Percentiles rank a stretch among this genome's conserved stretches.
phyloP scores from a whole-genome alignment of 768 basidiomycete genomes.

The Trametes maxima region DNA sequence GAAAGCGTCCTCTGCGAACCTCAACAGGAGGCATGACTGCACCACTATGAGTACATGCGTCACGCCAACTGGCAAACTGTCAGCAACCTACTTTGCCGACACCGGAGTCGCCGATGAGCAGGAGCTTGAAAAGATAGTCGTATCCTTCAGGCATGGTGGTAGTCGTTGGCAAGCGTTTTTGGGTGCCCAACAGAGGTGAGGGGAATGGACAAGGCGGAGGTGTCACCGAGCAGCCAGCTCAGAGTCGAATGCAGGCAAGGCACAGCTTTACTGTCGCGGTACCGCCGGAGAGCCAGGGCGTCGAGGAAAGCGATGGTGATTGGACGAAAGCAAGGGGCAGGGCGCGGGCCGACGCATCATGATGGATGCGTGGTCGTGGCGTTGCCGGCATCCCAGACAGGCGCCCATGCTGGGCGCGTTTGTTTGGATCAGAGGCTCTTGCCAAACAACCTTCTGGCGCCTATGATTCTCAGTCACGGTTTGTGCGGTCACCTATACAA shows the following conservation, averaged over 20 bases:
- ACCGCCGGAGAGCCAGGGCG: constrained; percentile 2
- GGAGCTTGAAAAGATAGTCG: constrained; percentile 94
- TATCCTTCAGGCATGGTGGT: constrained; percentile 67
- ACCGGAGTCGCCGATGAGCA: constrained; percentile 94
- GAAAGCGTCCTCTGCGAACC: constrained; percentile 96
- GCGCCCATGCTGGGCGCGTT: constrained; percentile 1
- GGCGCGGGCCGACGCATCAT: not conserved
- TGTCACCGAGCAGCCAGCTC: not conserved
- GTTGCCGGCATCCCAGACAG: not conserved
- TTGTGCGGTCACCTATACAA: too few species aligned
- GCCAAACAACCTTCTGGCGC: constrained; percentile 21
- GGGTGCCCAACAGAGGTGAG: not conserved
- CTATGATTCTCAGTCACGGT: too few species aligned
- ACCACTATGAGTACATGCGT: constrained; percentile 22
- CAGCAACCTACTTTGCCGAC: constrained; percentile 74
- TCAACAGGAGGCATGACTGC: constrained; percentile 88
- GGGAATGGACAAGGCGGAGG: not conserved
- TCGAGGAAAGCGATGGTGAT: constrained; percentile 3
- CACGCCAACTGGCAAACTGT: constrained; percentile 7
- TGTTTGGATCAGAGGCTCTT: constrained; percentile 23
- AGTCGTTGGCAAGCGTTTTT: not conserved
- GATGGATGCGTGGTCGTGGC: constrained; percentile 13
- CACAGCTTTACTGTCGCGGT: constrained; percentile 5
- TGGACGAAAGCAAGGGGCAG: not conserved
- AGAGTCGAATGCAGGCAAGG: not conserved